Evolutionary conservation across 2,329 filamentous ascomycete genomes (phyloP).

Genomic region (Thermothelomyces thermophilus): DNA sequence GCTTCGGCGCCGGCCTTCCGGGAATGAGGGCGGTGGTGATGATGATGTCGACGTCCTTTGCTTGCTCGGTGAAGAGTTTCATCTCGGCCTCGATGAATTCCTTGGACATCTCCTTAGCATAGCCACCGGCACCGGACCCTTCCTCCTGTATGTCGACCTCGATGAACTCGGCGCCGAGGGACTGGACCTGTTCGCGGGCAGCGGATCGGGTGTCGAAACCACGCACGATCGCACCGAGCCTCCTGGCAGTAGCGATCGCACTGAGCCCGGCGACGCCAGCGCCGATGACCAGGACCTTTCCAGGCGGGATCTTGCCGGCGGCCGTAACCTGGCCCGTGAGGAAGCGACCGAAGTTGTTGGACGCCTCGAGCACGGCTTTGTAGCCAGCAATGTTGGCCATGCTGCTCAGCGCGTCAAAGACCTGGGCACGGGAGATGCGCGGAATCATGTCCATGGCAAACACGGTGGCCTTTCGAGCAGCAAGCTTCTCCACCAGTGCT

Average conservation of each 20-base stretch:
- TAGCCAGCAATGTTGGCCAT: slow-evolving; percentile 96
- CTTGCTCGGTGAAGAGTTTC: slow-evolving; percentile 85
- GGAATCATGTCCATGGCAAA: slow-evolving; percentile 95
- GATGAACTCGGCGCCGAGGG: slow-evolving; percentile 81
- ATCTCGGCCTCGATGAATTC: slow-evolving; percentile 90
- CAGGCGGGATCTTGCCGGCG: slow-evolving; percentile 82
- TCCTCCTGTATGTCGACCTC: slow-evolving; percentile 82
- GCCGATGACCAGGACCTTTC: slow-evolving; percentile 84
- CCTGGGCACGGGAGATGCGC: slow-evolving; percentile 79
- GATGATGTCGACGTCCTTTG: slow-evolving; percentile 82
- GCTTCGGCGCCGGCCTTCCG: slow-evolving; percentile 71
- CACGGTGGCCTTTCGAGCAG: slow-evolving; percentile 61
- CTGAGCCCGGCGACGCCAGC: slow-evolving; percentile 84
- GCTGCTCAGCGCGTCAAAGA: slow-evolving; percentile 81
- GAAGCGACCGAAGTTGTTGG: slow-evolving; percentile 83
- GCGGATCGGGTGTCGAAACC: slow-evolving; percentile 90
- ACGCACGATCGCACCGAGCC: slow-evolving; percentile 82
- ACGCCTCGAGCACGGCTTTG: slow-evolving; percentile 84
- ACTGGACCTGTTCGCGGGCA: slow-evolving; percentile 83
- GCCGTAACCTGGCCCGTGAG: slow-evolving; percentile 85
- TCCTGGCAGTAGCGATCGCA: slow-evolving; percentile 78
- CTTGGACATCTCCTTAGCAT: slow-evolving; percentile 90
- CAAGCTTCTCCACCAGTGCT: slow-evolving; percentile 65
- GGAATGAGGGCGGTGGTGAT: slow-evolving; percentile 91
- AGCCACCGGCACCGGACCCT: slow-evolving; percentile 76